A percentile compares a stretch with the other conserved stretches of the same genome.
phyloP scores from a whole-genome alignment of 176 grass and related monocot species.

The Musa troglodytarum region DNA sequence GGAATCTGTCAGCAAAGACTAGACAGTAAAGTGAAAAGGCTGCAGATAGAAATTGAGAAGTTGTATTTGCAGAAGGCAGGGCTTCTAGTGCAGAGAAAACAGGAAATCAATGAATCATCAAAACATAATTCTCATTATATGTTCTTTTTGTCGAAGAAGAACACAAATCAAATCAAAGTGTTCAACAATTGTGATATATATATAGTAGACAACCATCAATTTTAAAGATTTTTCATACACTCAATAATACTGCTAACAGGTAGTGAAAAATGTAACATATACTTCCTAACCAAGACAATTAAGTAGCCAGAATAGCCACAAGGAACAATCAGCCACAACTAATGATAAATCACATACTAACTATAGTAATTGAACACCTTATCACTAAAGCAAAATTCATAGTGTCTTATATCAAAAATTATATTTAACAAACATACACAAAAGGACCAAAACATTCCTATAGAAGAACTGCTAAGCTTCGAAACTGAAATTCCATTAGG shows the following conservation, averaged over 20 bases:
- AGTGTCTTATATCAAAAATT: neutral
- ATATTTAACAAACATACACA: neutral
- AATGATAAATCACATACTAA: neutral
- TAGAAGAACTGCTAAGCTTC: neutral
- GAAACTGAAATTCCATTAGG: neutral
- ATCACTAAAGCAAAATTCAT: neutral
- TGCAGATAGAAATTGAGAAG: neutral
- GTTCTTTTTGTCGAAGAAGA: neutral
- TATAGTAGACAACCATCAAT: neutral
- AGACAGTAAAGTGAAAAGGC: neutral
- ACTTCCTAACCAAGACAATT: neutral
- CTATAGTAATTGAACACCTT: neutral
- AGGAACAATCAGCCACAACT: neutral
- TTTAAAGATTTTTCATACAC: neutral
- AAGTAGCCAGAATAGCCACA: neutral
- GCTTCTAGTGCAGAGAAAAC: neutral
- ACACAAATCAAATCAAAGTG: neutral
- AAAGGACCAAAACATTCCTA: neutral
- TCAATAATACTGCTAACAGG: neutral
- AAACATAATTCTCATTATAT: neutral
- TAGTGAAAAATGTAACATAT: neutral
- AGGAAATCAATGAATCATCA: neutral
- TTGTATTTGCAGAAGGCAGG: neutral
- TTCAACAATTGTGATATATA: neutral
- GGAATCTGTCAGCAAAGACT: neutral